These are phyloP conservation scores for Fraxinus albicans DNA, from an alignment of 305 asterid genomes.

Conservation along the genomic window DNA sequence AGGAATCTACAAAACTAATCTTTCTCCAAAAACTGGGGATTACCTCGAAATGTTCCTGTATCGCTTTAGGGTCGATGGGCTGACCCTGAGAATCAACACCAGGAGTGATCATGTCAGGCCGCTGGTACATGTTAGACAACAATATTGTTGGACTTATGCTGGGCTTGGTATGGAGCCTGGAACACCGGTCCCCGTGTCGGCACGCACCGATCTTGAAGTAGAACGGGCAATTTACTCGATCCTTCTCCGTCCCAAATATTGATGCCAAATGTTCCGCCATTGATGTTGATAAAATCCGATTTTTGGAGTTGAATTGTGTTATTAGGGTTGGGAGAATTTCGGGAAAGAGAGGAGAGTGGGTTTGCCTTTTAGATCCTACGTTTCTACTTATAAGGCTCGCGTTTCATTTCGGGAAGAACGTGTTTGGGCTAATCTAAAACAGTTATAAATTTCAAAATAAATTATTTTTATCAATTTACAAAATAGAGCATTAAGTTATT, in stretches of 20 bases:
- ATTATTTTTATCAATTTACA: too few relatives aligned
- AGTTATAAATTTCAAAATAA: not conserved
- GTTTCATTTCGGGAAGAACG: not conserved
- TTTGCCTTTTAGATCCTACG: not conserved
- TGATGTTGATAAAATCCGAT: not conserved
- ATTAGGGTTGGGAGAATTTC: not conserved
- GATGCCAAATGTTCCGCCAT: conserved; percentile 99
- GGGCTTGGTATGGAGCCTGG: conserved; percentile 98
- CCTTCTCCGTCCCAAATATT: conserved; percentile 92
- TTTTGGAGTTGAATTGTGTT: not conserved
- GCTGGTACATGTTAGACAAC: conserved; percentile 92
- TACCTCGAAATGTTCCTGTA: conserved; percentile 94
- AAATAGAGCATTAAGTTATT: too few relatives aligned
- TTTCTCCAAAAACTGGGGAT: not conserved
- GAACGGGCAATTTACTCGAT: conserved; percentile 92
- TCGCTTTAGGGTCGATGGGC: conserved; percentile 68
- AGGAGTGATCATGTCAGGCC: conserved; percentile 94
- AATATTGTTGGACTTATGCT: conserved; percentile 88
- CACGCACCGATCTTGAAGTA: conserved; percentile 98
- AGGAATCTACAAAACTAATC: not conserved
- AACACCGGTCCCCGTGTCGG: conserved; percentile 96
- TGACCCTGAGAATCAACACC: conserved; percentile 88
- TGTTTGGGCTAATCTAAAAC: not conserved
- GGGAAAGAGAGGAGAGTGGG: not conserved
- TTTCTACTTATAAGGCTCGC: not conserved